A percentile compares a stretch with the other conserved stretches of the same genome.
These are phyloP conservation scores for Botrytis hyacinthi DNA, from an alignment of 2,329 filamentous ascomycete species.

Conservation along the genomic window DNA sequence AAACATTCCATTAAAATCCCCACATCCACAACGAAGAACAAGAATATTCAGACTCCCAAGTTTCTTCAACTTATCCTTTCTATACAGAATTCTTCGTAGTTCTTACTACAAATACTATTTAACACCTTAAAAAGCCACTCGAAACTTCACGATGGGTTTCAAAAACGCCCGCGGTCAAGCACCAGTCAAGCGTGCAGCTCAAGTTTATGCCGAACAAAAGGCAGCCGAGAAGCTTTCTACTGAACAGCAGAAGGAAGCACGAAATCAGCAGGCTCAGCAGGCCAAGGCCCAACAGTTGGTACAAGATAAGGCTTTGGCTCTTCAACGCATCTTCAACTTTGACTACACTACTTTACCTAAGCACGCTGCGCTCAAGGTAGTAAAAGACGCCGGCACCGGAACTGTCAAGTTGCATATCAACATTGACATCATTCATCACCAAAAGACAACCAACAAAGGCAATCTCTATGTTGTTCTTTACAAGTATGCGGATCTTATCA, in stretches of 20 bases:
- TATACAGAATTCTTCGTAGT: background rate
- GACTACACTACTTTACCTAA: background rate
- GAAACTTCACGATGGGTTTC: background rate
- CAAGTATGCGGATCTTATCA: background rate
- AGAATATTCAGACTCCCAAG: background rate
- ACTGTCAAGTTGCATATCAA: background rate
- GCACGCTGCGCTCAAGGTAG: background rate
- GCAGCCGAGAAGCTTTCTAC: background rate
- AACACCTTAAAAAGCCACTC: background rate
- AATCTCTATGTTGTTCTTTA: background rate
- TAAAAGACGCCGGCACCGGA: background rate
- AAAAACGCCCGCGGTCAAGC: background rate
- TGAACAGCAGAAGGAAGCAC: background rate
- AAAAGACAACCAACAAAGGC: background rate
- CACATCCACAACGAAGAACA: background rate
- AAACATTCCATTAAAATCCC: background rate
- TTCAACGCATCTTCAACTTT: background rate
- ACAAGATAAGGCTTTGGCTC: background rate
- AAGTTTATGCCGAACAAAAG: background rate
- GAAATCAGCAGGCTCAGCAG: background rate
- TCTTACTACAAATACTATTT: background rate
- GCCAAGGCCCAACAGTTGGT: background rate
- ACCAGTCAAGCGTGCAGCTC: background rate
- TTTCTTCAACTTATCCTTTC: background rate
- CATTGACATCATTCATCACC: background rate